A percentile compares a stretch with the other conserved stretches of the same genome.
These are phyloP conservation scores for Lolium multiflorum DNA, from an alignment of 176 grass and related monocot genomes.

Conservation along the genomic window DNA sequence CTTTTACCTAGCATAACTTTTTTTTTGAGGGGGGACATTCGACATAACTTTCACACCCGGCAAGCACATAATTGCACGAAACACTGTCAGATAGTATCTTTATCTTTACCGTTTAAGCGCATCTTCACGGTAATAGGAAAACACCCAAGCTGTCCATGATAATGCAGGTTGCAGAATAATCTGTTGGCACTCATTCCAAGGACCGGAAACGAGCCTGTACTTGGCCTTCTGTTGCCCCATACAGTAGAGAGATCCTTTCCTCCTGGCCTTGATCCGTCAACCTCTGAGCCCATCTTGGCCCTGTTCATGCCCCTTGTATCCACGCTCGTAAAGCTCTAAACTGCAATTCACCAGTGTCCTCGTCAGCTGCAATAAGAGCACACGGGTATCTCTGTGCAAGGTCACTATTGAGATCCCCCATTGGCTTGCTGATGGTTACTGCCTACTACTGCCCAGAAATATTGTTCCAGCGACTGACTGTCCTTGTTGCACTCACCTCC, in stretches of 20 bases:
- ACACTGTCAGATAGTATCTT: not conserved
- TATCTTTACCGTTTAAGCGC: slow-evolving; percentile 36
- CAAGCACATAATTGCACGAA: slow-evolving; percentile 30
- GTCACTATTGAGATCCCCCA: slow-evolving; percentile 60
- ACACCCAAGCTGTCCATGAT: slow-evolving; percentile 27
- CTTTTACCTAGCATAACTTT: slow-evolving; percentile 18
- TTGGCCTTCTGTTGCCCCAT: slow-evolving; percentile 50
- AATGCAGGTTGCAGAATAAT: slow-evolving; percentile 41
- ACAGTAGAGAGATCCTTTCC: slow-evolving; percentile 53
- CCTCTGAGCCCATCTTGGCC: slow-evolving; percentile 51
- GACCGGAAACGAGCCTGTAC: slow-evolving; percentile 46
- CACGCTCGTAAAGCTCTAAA: slow-evolving; percentile 39
- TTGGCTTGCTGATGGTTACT: slow-evolving; percentile 33
- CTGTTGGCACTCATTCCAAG: slow-evolving; percentile 49
- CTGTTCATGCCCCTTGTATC: slow-evolving; percentile 52
- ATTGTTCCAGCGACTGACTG: slow-evolving; percentile 34
- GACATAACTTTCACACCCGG: slow-evolving; percentile 11
- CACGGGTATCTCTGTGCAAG: slow-evolving; percentile 41
- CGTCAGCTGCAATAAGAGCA: slow-evolving; percentile 47
- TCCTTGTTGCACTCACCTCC: slow-evolving; percentile 48
- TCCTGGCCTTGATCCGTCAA: slow-evolving; percentile 53
- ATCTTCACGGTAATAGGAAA: slow-evolving; percentile 36
- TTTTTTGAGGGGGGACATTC: not conserved
- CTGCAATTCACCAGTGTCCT: slow-evolving; percentile 50
- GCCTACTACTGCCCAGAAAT: slow-evolving; percentile 35